Evolutionary conservation across 345 rosid genomes (phyloP), one percentile per base, ranked within the genome.

Genomic region (Salix viminalis): DNA sequence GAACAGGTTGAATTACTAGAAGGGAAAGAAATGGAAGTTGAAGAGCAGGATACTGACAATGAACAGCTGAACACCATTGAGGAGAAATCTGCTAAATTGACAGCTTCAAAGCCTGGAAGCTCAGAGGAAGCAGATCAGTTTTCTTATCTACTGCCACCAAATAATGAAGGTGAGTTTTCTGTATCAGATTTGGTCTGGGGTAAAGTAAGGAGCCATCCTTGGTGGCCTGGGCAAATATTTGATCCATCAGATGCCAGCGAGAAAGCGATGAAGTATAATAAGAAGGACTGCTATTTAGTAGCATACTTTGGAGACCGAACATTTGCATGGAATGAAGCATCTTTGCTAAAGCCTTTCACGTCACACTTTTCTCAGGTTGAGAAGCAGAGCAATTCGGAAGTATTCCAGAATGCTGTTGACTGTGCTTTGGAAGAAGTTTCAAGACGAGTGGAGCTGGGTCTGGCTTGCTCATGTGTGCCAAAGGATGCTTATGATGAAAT

Each of bases 181-280:
- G 87, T 91, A 69, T 84, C 89, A 42, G 93, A 89, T 79, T 81
- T 89, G 83, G 93, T 91, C 16, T 91, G 96, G 96, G 91, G 93
- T 37, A 91, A 91, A 80, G 91, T 89, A 58, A 87, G 90, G 80
- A 89, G 93, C 85, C 93, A 91, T 81, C 96, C 91, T 3, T 89
- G 93, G 96, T 91, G 96, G 96, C 96, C 96, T 72, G 96, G 96
- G 9, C 93, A 91, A 84, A 91, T 91, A 62, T 88, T 86, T 77
- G 87, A 91, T 83, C 83, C 90, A 72, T 81, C 90, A n/a, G 87
- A 87, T 77, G 90, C 96, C 23, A 89, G 91, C 8, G 93, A 89
- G 71, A 87, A 81, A 84, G 91, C 93, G 34, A 70, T 83, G 79
- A 87, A 83, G 73, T 83, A 88, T 87, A 83, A 88, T 44, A 85